Evolutionary conservation across 2,329 filamentous ascomycete species (phyloP), one percentile per base, ranked within the genome.

Genomic region (Immersiporthe knoxdaviesiana): DNA sequence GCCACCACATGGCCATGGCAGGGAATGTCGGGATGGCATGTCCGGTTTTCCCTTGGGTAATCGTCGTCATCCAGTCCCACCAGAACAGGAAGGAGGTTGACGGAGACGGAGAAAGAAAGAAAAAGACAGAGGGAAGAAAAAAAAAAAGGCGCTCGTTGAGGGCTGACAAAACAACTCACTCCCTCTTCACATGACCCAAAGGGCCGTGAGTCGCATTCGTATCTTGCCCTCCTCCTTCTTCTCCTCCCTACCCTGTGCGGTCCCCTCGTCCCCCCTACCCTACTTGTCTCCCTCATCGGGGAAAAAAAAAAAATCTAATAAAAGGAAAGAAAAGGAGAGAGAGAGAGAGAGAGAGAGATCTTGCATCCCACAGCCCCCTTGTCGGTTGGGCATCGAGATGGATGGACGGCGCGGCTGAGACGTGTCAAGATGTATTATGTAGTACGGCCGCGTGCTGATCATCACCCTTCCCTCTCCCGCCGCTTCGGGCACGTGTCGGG

Each of bases 21-120:
- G 64, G 64, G 64, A 47, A 30, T 14, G 56, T 47, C 52, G 64
- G 64, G 24, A 56, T 41, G 63, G 35, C 50, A 47, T 35, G 21
- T 60, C 54, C 37, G 64, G n/a, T 18, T 41, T 62, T 41, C 60
- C 35, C 18, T 59, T 44, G 62, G 52, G 6, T 5, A 12, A 59
- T 60, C 52, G 54, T 66, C 64, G 64, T 59, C 64, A 60, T 66
- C 24, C 24, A 50, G 35, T 47, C 27, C 4, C 12, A 3, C 64
- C 64, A 14, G 27, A 66, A 44, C 32, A 66, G 64, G 64, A 66
- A 66, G 64, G 64, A 59, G 64, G 50, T 21, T 66, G 64, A 24
- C 52, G 52, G 52, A 65, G 35, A 59, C 54, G 39, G 35, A 66
- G 24, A 8, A n/a, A n/a, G n/a, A n/a, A n/a, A n/a, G n/a, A n/a